Evolutionary conservation across 1,284 basidiomycete species (phyloP).

Genomic region (Leccinum fallax): DNA sequence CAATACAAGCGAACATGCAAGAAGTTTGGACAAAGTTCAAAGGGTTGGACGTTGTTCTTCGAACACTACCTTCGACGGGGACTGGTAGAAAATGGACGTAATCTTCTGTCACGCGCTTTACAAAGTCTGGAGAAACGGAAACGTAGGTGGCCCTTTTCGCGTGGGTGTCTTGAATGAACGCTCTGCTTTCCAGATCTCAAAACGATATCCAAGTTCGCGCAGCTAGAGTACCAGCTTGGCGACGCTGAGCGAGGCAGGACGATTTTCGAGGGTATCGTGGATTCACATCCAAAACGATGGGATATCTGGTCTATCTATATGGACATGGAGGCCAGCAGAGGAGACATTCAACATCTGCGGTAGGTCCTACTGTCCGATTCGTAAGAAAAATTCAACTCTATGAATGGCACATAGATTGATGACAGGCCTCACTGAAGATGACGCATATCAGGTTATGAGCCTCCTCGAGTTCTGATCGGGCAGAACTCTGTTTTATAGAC

Average conservation of each 20-base stretch:
- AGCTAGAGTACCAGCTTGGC: conserved; percentile 93
- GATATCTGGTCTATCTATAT: conserved; percentile 98
- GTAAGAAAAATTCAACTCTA: no score
- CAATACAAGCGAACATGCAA: conserved; percentile 84
- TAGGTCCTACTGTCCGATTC: conserved; percentile 34
- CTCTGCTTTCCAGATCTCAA: conserved; percentile 71
- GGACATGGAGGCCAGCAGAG: conserved; percentile 87
- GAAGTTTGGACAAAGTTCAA: conserved; percentile 90
- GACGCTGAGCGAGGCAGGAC: conserved; percentile 95
- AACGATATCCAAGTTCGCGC: conserved; percentile 92
- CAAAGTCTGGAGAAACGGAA: conserved; percentile 95
- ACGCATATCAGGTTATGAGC: no score
- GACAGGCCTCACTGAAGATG: no score
- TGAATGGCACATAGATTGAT: no score
- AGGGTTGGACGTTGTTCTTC: conserved; percentile 90
- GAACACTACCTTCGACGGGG: conserved; percentile 79
- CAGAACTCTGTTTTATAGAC: no score
- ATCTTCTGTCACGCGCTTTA: conserved; percentile 85
- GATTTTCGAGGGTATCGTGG: conserved; percentile 95
- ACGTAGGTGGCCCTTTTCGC: conserved; percentile 57
- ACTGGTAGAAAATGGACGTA: conserved; percentile 79
- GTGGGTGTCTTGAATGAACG: conserved; percentile 5
- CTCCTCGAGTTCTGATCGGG: no score
- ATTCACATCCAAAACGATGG: conserved; percentile 91
- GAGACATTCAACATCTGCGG: conserved; percentile 78